Evolutionary conservation across 192 early-diverging fungal species (phyloP).

Genomic region (Rhizophagus clarus): DNA sequence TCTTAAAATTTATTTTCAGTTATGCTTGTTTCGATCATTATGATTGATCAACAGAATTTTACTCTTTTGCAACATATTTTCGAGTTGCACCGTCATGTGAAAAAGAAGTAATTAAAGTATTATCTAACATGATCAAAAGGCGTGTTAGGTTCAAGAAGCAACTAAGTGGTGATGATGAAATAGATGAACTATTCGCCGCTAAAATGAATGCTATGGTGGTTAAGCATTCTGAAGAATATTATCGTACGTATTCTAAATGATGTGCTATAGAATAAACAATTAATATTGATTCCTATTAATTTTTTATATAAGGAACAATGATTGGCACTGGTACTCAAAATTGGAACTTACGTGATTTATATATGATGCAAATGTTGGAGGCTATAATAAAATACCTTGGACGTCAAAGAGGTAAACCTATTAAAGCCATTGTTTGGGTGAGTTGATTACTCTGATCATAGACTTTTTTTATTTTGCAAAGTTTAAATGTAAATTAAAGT

Average conservation of each 20-base stretch:
- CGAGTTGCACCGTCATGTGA: not conserved
- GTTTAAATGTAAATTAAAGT: not conserved
- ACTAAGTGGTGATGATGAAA: not conserved
- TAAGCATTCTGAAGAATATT: constrained; percentile 13
- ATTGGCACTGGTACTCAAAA: not conserved
- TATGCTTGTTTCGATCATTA: constrained; percentile 13
- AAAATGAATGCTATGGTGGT: constrained; percentile 17
- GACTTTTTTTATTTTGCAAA: too few relatives aligned
- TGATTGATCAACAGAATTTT: not conserved
- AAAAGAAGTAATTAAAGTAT: constrained; percentile 14
- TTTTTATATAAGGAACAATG: not conserved
- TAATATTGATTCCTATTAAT: too few relatives aligned
- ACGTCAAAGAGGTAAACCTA: not conserved
- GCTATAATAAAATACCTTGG: not conserved
- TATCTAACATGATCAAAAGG: not conserved
- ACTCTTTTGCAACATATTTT: not conserved
- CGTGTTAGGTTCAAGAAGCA: not conserved
- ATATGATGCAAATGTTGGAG: constrained; percentile 1
- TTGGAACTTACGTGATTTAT: constrained; percentile 11
- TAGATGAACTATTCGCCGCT: constrained; percentile 8
- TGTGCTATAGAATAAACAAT: too few relatives aligned
- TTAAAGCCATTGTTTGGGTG: constrained; percentile 22
- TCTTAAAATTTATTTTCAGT: not conserved
- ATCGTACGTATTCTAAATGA: not conserved
- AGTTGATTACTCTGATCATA: not conserved